These are phyloP conservation scores for Aspergillus nomiae DNA, from an alignment of 2,329 filamentous ascomycete genomes.

Conservation along the genomic window DNA sequence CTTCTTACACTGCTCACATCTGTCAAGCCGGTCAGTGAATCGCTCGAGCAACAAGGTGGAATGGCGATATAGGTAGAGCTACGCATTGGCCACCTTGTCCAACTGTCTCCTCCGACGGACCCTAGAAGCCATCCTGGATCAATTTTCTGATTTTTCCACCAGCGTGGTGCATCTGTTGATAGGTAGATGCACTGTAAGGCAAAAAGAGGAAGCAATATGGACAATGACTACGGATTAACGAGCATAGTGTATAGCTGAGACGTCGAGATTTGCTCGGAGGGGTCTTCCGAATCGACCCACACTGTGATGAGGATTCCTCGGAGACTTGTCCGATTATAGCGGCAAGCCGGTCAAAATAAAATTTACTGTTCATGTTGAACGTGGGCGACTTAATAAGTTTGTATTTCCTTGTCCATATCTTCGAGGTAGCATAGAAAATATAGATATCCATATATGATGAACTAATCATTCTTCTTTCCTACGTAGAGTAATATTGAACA, in stretches of 20 bases:
- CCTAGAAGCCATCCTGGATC: neutral
- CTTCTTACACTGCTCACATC: conserved; percentile 13
- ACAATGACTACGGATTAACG: neutral
- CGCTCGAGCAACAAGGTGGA: no score
- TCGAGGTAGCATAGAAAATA: no score
- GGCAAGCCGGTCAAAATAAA: no score
- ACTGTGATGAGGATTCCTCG: no score
- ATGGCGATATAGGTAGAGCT: neutral
- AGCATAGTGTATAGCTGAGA: neutral
- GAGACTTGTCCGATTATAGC: no score
- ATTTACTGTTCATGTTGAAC: no score
- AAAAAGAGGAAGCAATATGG: neutral
- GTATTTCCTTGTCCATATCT: no score
- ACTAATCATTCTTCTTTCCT: no score
- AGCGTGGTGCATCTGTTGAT: no score
- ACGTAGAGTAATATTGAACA: no score
- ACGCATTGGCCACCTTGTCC: conserved; percentile 4
- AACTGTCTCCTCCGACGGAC: neutral
- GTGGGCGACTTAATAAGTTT: no score
- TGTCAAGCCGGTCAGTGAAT: neutral
- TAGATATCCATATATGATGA: no score
- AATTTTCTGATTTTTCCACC: neutral
- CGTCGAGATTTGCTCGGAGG: neutral
- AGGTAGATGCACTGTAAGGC: neutral
- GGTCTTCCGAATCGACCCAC: neutral